A percentile compares a stretch with the other conserved stretches of the same genome.
These are phyloP conservation scores for Penicillium subrubescens DNA, from an alignment of 495 filamentous ascomycete genomes.

Conservation along the genomic window DNA sequence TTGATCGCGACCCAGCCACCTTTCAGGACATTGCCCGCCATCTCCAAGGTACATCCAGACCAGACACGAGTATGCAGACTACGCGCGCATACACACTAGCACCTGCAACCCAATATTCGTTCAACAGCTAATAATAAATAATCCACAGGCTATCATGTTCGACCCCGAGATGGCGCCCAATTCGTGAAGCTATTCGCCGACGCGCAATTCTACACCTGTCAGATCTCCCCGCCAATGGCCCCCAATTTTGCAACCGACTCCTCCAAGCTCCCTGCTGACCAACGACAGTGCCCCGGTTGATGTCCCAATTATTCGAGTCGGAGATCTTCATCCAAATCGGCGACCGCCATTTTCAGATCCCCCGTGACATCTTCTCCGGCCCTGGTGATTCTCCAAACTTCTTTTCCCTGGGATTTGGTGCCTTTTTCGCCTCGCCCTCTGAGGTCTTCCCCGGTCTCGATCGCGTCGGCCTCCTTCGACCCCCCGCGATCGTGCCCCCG, in stretches of 20 bases:
- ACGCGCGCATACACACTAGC: not conserved
- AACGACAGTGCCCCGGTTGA: slow-evolving; percentile 76
- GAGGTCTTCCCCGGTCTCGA: slow-evolving; percentile 88
- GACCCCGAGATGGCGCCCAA: slow-evolving; percentile 78
- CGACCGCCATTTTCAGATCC: slow-evolving; percentile 81
- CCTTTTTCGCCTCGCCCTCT: slow-evolving; percentile 79
- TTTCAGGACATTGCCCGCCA: slow-evolving; percentile 90
- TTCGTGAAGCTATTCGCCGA: slow-evolving; percentile 94
- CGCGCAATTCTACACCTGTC: slow-evolving; percentile 91
- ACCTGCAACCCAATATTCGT: not conserved
- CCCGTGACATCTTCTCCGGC: slow-evolving; percentile 80
- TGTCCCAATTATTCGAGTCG: slow-evolving; percentile 91
- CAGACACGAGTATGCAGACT: not conserved
- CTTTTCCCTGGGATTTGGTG: slow-evolving; percentile 89
- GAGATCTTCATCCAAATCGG: slow-evolving; percentile 92
- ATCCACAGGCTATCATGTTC: slow-evolving; percentile 73
- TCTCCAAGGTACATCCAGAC: slow-evolving; percentile 66
- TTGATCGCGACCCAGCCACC: slow-evolving; percentile 89
- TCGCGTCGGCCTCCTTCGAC: slow-evolving; percentile 78
- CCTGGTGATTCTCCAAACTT: slow-evolving; percentile 93
- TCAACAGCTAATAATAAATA: slow-evolving; percentile 8
- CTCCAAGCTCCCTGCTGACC: slow-evolving; percentile 5
- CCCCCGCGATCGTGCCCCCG: slow-evolving; percentile 83
- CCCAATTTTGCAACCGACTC: not conserved
- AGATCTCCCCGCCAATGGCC: slow-evolving; percentile 20